Percentiles rank a stretch among this genome's conserved stretches.
These are phyloP conservation scores for Venturiaceae sp. DNA, from an alignment of 2,329 filamentous ascomycete species.

Conservation along the genomic window DNA sequence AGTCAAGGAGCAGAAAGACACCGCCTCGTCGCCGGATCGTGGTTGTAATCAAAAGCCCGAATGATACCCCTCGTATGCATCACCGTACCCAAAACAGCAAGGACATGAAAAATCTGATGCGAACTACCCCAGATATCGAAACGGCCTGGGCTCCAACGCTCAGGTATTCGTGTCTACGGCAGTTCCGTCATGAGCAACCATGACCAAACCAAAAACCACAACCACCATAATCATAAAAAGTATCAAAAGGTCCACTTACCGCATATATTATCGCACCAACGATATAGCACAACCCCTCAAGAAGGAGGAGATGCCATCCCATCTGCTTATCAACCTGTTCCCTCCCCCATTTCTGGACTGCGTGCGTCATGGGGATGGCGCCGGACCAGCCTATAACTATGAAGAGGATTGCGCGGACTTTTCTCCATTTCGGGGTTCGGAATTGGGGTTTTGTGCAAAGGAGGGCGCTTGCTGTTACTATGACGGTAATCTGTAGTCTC, in stretches of 20 bases:
- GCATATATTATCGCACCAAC: constrained; percentile 73
- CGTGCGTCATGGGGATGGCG: constrained; percentile 17
- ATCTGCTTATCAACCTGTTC: not conserved
- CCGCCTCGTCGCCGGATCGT: constrained; percentile 22
- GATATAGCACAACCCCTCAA: constrained; percentile 72
- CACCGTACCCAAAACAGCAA: constrained; percentile 67
- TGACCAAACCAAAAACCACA: not conserved
- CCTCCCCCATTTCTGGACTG: constrained; percentile 43
- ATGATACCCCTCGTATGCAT: constrained; percentile 68
- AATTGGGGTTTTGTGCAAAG: not conserved
- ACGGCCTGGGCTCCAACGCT: constrained; percentile 58
- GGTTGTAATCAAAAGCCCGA: constrained; percentile 72
- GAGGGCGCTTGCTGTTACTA: not conserved
- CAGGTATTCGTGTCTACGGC: constrained; percentile 54
- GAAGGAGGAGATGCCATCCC: constrained; percentile 27
- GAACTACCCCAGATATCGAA: constrained; percentile 84
- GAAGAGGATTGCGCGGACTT: not conserved
- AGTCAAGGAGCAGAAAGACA: too few relatives aligned
- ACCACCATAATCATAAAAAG: not conserved
- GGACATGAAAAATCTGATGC: constrained; percentile 83
- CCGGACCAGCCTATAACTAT: not conserved
- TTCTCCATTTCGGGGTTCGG: not conserved
- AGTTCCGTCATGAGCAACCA: too few relatives aligned
- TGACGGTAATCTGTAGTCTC: not conserved
- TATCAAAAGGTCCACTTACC: constrained; percentile 30